Evolutionary conservation across 106 monocot species (phyloP).

Genomic region (Chionographis japonica): DNA sequence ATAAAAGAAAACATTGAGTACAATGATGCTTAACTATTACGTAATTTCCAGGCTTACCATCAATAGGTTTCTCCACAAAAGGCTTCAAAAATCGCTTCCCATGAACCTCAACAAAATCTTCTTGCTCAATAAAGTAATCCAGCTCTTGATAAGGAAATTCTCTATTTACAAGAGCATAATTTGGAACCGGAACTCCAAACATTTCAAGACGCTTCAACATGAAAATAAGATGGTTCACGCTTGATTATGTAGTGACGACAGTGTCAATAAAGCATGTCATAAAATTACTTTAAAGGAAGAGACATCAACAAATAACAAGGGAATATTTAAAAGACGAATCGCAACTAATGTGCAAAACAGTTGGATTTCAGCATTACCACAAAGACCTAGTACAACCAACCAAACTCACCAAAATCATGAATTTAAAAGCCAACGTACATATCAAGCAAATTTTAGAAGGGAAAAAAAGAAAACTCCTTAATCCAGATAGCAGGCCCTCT

Average conservation of each 20-base stretch:
- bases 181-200: slow-evolving; percentile 91
- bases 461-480: no score
- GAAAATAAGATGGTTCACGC: not conserved
- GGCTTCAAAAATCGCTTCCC: slow-evolving; percentile 95
- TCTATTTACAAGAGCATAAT: slow-evolving; percentile 90
- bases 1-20: not conserved
- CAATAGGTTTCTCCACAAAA: slow-evolving; percentile 97
- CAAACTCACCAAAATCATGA: no score
- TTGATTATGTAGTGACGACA: not conserved
- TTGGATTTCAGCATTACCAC: no score
- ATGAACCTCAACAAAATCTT: slow-evolving; percentile 97
- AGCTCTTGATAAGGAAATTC: slow-evolving; percentile 85
- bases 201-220: slow-evolving; percentile 61
- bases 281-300: no score
- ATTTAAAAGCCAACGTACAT: no score
- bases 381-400: no score
- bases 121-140: slow-evolving; percentile 95
- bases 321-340: no score
- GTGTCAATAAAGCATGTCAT: not conserved
- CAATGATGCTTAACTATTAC: not conserved
- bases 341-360: no score
- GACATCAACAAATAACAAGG: no score
- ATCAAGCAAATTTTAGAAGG: no score
- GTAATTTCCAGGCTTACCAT: slow-evolving; percentile 41
- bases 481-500: no score